Evolutionary conservation across 805 yeast species (phyloP).

Genomic region (Candida rishiriensis): DNA sequence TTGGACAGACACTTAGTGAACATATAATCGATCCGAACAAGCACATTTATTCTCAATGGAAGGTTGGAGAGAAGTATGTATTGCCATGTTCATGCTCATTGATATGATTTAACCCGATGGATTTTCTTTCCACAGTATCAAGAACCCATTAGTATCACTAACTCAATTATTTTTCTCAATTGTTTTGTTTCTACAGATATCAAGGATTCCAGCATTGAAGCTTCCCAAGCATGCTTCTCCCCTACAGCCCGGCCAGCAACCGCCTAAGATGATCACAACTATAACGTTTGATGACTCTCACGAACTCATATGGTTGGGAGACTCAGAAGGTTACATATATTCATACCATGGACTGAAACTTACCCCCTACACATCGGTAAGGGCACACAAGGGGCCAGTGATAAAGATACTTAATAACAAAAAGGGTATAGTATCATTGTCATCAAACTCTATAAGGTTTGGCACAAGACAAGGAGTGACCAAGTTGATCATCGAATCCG

Average conservation of each 20-base stretch:
- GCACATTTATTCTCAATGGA: constrained; percentile 32
- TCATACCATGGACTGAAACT: constrained; percentile 43
- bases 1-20: too few species aligned
- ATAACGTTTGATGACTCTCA: constrained; percentile 62
- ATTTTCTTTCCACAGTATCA: background rate
- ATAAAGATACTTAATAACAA: constrained; percentile 49
- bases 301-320: constrained; percentile 85
- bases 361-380: constrained; percentile 53
- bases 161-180: background rate
- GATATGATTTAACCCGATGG: background rate
- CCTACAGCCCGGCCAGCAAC: constrained; percentile 13
- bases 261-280: constrained; percentile 24
- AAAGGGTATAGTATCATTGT: constrained; percentile 55
- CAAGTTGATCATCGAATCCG: constrained; percentile 28
- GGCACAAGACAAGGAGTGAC: constrained; percentile 55
- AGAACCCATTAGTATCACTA: constrained; percentile 1
- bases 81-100: background rate
- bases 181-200: constrained; percentile 22
- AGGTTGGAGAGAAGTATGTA: constrained; percentile 48
- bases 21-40: too few species aligned
- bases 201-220: constrained; percentile 25
- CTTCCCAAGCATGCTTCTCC: constrained; percentile 21
- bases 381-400: constrained; percentile 47
- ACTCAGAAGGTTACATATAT: constrained; percentile 48
- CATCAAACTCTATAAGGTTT: constrained; percentile 46